phyloP scores from a whole-genome alignment of 306 rosid genomes.

The Cucurbita moschata region DNA sequence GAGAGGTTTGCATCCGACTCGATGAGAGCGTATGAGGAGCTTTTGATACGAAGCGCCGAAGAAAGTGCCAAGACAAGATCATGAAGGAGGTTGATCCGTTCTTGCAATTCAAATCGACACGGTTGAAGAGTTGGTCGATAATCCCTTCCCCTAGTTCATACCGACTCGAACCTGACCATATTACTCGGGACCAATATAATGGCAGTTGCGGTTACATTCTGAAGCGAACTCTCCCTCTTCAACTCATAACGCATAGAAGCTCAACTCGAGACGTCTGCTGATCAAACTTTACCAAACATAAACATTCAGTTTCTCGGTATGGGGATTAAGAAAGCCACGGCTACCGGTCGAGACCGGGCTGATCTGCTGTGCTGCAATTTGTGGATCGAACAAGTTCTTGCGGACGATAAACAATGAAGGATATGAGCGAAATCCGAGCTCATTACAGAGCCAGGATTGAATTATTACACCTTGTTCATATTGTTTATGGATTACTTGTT shows the following conservation, averaged over 20 bases:
- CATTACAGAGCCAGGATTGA: neutral
- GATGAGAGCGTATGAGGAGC: conserved; percentile 61
- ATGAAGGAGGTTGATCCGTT: conserved; percentile 24
- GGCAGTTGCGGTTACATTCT: neutral
- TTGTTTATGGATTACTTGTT: neutral
- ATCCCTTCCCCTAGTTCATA: neutral
- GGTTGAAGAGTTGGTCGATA: neutral
- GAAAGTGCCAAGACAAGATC: conserved; percentile 24
- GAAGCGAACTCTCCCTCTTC: too few relatives aligned
- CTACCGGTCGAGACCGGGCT: neutral
- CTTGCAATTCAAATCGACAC: neutral
- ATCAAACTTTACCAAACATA: neutral
- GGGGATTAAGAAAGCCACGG: neutral
- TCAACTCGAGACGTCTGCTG: neutral
- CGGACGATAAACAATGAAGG: neutral
- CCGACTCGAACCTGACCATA: neutral
- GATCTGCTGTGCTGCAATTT: neutral
- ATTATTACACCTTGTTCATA: neutral
- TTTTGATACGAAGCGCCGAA: conserved; percentile 56
- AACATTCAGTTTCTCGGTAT: neutral
- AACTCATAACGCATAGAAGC: neutral
- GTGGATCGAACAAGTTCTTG: neutral
- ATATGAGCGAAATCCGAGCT: neutral
- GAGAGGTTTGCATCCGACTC: conserved; percentile 62
- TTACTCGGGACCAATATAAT: neutral